phyloP scores from a whole-genome alignment of 257 asterid species.

The Fraxinus cuspidata region DNA sequence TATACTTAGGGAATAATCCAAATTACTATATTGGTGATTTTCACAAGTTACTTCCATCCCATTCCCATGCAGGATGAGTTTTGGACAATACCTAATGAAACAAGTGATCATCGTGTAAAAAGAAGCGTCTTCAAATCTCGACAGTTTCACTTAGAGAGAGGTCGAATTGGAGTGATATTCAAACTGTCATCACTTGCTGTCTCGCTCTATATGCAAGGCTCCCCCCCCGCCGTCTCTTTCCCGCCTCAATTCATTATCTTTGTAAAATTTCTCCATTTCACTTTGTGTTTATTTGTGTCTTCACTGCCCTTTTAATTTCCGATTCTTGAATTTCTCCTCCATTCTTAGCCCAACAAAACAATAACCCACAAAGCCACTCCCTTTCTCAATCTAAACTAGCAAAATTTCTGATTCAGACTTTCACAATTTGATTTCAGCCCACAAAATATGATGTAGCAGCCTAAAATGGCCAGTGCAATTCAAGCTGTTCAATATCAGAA shows the following conservation, averaged over 20 bases:
- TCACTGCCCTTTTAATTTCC: too few species aligned
- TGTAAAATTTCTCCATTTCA: slow-evolving; percentile 15
- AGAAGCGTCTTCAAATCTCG: slow-evolving; percentile 24
- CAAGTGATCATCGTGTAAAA: slow-evolving; percentile 20
- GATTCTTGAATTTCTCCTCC: too few species aligned
- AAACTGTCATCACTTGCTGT: slow-evolving; percentile 49
- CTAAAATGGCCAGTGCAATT: slow-evolving; percentile 16
- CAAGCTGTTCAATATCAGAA: slow-evolving; percentile 32
- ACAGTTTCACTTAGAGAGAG: slow-evolving; percentile 26
- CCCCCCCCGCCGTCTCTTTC: slow-evolving; percentile 30
- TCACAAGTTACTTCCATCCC: not conserved
- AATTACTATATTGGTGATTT: not conserved
- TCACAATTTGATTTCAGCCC: not conserved
- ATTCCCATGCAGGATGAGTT: slow-evolving; percentile 13
- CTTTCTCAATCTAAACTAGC: not conserved
- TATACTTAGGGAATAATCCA: too few species aligned
- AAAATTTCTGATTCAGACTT: not conserved
- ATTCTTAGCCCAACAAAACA: too few species aligned
- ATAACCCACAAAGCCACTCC: not conserved
- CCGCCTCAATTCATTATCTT: slow-evolving; percentile 10
- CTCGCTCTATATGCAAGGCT: slow-evolving; percentile 18
- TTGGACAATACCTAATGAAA: slow-evolving; percentile 34
- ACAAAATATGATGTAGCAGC: slow-evolving; percentile 15
- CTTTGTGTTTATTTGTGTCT: too few species aligned
- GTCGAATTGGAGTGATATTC: slow-evolving; percentile 49